Percentiles rank a stretch among this genome's conserved stretches.
Conservation (phyloP, 2,329 filamentous ascomycete species). For the Verruconis gallopava region DNA sequence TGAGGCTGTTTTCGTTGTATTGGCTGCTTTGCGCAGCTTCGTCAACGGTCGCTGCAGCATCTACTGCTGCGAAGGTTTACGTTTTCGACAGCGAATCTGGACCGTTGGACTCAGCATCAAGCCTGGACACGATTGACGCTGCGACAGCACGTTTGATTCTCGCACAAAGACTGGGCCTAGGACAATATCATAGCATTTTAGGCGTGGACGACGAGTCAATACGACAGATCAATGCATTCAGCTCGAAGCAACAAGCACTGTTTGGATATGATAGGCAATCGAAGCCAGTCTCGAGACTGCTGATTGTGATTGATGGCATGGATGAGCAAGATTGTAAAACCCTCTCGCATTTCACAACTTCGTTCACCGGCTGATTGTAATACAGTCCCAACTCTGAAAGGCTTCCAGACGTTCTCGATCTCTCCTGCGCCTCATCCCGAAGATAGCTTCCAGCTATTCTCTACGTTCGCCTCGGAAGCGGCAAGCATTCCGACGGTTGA, state of each 20-base stretch:
- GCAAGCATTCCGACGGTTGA: background rate
- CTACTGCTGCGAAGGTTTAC: conserved; percentile 23
- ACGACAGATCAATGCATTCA: conserved; percentile 33
- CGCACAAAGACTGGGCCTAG: conserved; percentile 37
- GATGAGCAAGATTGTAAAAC: conserved; percentile 23
- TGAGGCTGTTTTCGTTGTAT: conserved; percentile 31
- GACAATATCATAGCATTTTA: conserved; percentile 33
- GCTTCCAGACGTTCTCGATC: conserved; percentile 7
- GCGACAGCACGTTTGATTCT: conserved; percentile 37
- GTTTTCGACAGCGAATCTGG: conserved; percentile 16
- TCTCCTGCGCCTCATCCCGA: conserved; percentile 7
- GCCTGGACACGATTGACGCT: conserved; percentile 15
- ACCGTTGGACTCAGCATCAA: background rate
- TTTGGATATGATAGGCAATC: conserved; percentile 19
- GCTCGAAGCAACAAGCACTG: conserved; percentile 26
- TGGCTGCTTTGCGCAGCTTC: conserved; percentile 25
- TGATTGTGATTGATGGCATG: conserved; percentile 30
- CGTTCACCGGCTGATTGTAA: background rate
- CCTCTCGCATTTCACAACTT: background rate
- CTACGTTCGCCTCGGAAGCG: conserved; percentile 3
- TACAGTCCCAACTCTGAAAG: conserved; percentile 3
- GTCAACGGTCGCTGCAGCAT: conserved; percentile 12
- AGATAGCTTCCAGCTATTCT: conserved; percentile 9
- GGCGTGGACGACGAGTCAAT: conserved; percentile 28
- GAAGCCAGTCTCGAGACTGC: conserved; percentile 14